Base-by-base conservation (phyloP, 2,329 filamentous ascomycete species). In the Lithohypha guttulata region DNA sequence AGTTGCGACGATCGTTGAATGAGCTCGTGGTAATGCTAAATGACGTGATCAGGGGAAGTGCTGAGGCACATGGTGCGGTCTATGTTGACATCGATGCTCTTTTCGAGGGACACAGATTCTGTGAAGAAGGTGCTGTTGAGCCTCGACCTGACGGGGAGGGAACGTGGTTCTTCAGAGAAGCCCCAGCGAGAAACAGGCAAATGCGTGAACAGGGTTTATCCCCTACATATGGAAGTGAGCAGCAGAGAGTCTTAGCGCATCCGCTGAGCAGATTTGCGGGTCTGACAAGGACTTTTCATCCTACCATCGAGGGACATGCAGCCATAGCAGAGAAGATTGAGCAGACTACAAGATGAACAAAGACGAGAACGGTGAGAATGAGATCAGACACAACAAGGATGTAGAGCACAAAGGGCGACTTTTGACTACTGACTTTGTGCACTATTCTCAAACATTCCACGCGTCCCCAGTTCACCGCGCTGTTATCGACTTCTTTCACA, bases 81-180 rank as follows among this genome's bases (percentile, higher is more conserved):
- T 55, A 50, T 39, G 46, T 56, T 18, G 48, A 56, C 32, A 50
- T 53, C 22, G 52, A 53, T 34, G 22, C 21, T 2, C 39, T 43
- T 10, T 56, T 53, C 27, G 44, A 51, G 19, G 47, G 44, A 6
- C 53, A 56, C 42, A 44, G 53, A 4, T 55, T 56, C 39, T 56
- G 53, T 34, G 52, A 49, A 18, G 42, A 43, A 8, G 49, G 48
- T 4, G 47, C 48, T 2, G 22, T 41, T 6, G 50, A 52, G 33
- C 49, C 50, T 13, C 42, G 43, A 13, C 28, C 46, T 20, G 44
- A 46, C 21, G 45, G 46, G n/a, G 29, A 41, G 3, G 46, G 47
- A 15, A 53, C 52, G 14, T 56, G 53, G 53, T 55, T 56, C 36
- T 55, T 53, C 46, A 50, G 37, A 9, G 37, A 40, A 22, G 36